These are phyloP conservation scores for Stropharia rugosoannulata DNA, from an alignment of 768 basidiomycete genomes.

Conservation along the genomic window DNA sequence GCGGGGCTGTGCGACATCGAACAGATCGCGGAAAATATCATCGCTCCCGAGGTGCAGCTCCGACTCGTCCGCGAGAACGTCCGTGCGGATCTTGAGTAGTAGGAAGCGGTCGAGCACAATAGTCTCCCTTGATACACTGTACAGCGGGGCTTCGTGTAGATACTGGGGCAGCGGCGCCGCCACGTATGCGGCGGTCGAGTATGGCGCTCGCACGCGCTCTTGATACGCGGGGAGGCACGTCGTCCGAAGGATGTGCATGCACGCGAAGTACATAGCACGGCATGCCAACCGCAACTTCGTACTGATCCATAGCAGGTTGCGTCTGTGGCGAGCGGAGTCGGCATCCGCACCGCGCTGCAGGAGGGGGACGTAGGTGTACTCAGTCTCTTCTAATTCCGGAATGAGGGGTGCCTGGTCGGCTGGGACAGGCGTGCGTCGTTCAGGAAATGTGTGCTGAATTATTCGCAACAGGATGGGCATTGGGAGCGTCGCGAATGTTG, in stretches of 20 bases:
- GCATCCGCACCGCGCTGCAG: constrained; percentile 33
- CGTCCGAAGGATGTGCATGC: constrained; percentile 79
- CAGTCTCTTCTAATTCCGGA: background rate
- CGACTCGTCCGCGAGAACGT: constrained; percentile 72
- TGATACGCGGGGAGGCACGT: constrained; percentile 69
- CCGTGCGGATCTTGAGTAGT: constrained; percentile 75
- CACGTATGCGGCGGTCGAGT: constrained; percentile 48
- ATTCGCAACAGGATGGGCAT: constrained; percentile 12
- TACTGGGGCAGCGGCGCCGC: constrained; percentile 19
- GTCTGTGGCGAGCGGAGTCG: constrained; percentile 48
- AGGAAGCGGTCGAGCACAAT: constrained; percentile 76
- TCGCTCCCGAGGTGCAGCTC: constrained; percentile 74
- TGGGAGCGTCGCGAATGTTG: background rate
- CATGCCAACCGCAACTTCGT: constrained; percentile 63
- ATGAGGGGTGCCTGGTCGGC: no score
- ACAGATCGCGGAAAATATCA: constrained; percentile 77
- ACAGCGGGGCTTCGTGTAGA: constrained; percentile 28
- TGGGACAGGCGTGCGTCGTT: background rate
- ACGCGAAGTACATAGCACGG: constrained; percentile 68
- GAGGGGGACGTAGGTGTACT: background rate
- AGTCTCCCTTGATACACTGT: constrained; percentile 69
- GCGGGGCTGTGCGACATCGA: constrained; percentile 74
- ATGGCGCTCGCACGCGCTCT: constrained; percentile 60
- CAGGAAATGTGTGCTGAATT: background rate
- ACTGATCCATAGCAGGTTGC: constrained; percentile 71